Evolutionary conservation across 345 rosid species (phyloP).

Genomic region (Syzygium oleosum): DNA sequence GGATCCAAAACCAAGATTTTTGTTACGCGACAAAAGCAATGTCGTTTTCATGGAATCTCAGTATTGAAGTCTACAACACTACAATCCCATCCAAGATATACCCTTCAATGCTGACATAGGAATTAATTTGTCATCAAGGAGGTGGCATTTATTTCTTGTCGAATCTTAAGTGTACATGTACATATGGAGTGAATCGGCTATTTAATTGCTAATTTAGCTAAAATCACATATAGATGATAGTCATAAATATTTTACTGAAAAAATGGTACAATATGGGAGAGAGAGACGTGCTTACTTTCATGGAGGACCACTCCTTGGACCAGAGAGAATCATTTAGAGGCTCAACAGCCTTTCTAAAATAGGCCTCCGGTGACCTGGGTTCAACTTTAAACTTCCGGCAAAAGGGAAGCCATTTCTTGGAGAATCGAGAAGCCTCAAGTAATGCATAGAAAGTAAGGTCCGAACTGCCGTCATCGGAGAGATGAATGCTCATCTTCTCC

Average conservation of each 20-base stretch:
- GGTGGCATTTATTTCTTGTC: no score
- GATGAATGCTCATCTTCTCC: conserved; percentile 44
- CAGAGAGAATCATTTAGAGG: not conserved
- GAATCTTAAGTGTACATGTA: not conserved
- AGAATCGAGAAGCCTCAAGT: conserved; percentile 42
- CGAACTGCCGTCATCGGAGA: conserved; percentile 65
- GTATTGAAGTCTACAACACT: not conserved
- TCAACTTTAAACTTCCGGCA: conserved; percentile 42
- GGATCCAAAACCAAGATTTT: not conserved
- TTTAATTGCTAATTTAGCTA: not conserved
- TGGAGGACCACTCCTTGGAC: not conserved
- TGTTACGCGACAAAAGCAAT: not conserved
- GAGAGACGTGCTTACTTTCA: not conserved
- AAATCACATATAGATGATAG: no score
- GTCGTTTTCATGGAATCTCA: not conserved
- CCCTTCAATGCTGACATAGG: not conserved
- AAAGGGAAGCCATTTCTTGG: conserved; percentile 51
- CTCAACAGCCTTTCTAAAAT: conserved; percentile 8
- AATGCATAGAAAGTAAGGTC: conserved; percentile 49
- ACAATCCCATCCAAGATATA: not conserved
- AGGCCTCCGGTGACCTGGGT: conserved; percentile 57
- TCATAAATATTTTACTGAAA: no score
- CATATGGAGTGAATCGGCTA: no score
- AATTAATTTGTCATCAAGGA: no score
- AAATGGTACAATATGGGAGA: not conserved